phyloP scores from a whole-genome alignment of 805 yeast species.

The Candida glaebosa region DNA sequence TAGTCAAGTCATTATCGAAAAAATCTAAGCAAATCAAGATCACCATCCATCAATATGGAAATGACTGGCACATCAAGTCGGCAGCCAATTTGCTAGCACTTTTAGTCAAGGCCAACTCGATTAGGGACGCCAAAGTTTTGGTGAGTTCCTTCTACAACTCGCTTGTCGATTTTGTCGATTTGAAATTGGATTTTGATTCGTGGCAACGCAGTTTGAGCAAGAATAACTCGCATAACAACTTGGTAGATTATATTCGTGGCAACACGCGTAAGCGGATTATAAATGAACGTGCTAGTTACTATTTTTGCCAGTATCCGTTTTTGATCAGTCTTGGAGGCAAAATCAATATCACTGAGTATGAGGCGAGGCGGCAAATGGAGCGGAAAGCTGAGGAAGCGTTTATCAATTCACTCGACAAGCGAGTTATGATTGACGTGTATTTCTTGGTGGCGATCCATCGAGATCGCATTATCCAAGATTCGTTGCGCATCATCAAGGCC shows the following conservation, averaged over 20 bases:
- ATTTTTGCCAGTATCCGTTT: constrained; percentile 85
- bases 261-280: constrained; percentile 20
- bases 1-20: constrained; percentile 9
- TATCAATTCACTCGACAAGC: constrained; percentile 63
- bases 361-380: constrained; percentile 78
- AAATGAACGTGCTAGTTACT: constrained; percentile 31
- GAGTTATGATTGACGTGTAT: constrained; percentile 61
- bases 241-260: constrained; percentile 49
- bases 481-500: constrained; percentile 57
- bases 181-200: constrained; percentile 74
- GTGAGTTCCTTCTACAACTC: constrained; percentile 67
- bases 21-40: constrained; percentile 29
- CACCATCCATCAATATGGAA: constrained; percentile 59
- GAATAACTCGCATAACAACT: constrained; percentile 11
- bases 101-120: constrained; percentile 52
- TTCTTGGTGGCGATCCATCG: constrained; percentile 70
- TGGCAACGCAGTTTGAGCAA: constrained; percentile 58
- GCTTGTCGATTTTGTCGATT: constrained; percentile 74
- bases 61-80: constrained; percentile 76
- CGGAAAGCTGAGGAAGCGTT: constrained; percentile 87
- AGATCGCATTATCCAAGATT: constrained; percentile 64
- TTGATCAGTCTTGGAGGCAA: constrained; percentile 79
- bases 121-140: constrained; percentile 23
- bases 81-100: constrained; percentile 59
- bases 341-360: constrained; percentile 75